Conservation (phyloP, 352 stramenopile species). For the Phytopythium kandeliae region DNA sequence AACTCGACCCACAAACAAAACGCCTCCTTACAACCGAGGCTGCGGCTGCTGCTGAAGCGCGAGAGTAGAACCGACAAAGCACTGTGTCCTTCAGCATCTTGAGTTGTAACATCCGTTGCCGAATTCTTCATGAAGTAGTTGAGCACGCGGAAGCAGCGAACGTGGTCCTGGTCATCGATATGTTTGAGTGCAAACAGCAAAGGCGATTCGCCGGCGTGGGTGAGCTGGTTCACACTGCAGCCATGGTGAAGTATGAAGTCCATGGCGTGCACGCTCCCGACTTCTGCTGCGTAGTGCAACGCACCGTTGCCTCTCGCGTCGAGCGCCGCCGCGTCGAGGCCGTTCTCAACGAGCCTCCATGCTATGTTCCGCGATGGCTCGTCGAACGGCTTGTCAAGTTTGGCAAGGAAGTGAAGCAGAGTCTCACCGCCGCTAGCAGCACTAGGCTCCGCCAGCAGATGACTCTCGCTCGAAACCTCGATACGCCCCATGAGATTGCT, state of each 20-base stretch:
- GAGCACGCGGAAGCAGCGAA: conserved; percentile 17
- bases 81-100: conserved; percentile 31
- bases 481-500: conserved; percentile 57
- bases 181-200: conserved; percentile 57
- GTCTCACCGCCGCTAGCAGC: conserved; percentile 34
- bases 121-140: conserved; percentile 44
- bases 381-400: conserved; percentile 45
- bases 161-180: conserved; percentile 10
- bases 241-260: conserved; percentile 66
- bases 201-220: conserved; percentile 45
- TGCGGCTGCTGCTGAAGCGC: conserved; percentile 29
- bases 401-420: conserved; percentile 56
- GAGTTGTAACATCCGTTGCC: conserved; percentile 18
- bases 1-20: conserved; percentile 40
- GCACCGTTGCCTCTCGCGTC: conserved; percentile 38
- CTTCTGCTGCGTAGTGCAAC: conserved; percentile 53
- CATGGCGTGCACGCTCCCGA: conserved; percentile 47
- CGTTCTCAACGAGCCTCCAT: conserved; percentile 59
- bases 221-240: conserved; percentile 27
- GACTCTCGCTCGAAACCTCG: conserved; percentile 25
- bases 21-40: conserved; percentile 11
- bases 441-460: conserved; percentile 16
- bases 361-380: conserved; percentile 49
- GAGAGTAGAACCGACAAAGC: conserved; percentile 40
- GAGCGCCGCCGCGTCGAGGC: conserved; percentile 17